A percentile compares a stretch with the other conserved stretches of the same genome.
Evolutionary conservation across 176 grass and related monocot species (phyloP).

Genomic region (Dactylis glomerata): DNA sequence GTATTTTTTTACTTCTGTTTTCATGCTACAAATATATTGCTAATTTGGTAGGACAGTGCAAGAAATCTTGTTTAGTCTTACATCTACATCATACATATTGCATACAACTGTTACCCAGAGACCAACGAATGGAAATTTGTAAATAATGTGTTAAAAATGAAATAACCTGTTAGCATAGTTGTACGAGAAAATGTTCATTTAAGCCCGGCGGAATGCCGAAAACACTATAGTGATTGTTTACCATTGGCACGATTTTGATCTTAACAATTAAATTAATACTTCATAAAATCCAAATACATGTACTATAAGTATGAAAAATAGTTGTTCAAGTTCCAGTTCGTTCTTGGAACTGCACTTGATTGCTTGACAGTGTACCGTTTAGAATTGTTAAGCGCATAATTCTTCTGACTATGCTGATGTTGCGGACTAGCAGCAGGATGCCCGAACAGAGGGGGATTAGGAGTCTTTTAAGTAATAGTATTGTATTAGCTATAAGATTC

Average conservation of each 20-base stretch:
- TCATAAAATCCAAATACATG: background rate
- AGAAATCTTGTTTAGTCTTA: background rate
- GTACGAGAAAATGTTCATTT: background rate
- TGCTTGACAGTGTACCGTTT: background rate
- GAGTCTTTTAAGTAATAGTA: background rate
- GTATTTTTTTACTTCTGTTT: background rate
- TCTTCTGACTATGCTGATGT: background rate
- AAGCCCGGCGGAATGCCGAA: background rate
- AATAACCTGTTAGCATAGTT: background rate
- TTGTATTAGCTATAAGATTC: background rate
- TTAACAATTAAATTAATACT: background rate
- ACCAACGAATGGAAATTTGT: background rate
- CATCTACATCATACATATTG: background rate
- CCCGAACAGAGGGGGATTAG: background rate
- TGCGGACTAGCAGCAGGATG: background rate
- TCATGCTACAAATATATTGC: conserved; percentile 2
- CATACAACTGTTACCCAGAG: background rate
- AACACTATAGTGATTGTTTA: background rate
- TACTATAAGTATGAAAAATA: background rate
- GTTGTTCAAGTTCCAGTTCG: background rate
- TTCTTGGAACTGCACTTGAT: background rate
- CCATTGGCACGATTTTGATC: background rate
- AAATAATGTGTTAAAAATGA: background rate
- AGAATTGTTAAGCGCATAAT: background rate
- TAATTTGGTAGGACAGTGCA: background rate